Conservation (phyloP, 2,329 filamentous ascomycete species). For the Hirsutella minnesotensis region DNA sequence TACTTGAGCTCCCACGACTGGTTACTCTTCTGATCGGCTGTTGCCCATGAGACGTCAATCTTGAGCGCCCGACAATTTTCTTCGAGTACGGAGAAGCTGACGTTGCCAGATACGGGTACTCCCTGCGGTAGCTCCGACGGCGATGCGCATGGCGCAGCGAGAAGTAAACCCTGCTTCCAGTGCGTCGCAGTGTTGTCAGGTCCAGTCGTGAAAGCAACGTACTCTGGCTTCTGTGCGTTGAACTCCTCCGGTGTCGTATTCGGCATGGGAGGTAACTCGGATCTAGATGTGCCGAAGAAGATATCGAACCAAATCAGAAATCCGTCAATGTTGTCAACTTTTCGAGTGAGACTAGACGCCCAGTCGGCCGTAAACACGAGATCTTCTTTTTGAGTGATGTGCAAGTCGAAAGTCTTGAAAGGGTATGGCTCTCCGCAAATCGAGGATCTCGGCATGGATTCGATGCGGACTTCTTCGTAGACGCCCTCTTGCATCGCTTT, state of each 20-base stretch:
- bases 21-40: constrained; percentile 25
- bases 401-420: constrained; percentile 68
- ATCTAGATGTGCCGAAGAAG: constrained; percentile 62
- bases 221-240: constrained; percentile 41
- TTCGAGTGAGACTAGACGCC: constrained; percentile 44
- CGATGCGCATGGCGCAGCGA: constrained; percentile 49
- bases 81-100: constrained; percentile 58
- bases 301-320: constrained; percentile 92
- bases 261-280: constrained; percentile 35
- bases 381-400: constrained; percentile 59
- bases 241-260: constrained; percentile 51
- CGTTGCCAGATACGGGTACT: constrained; percentile 49
- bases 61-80: constrained; percentile 58
- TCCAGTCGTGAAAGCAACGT: constrained; percentile 80
- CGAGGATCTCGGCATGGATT: constrained; percentile 51
- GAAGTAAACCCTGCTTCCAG: constrained; percentile 75
- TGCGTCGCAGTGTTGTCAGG: constrained; percentile 69
- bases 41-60: constrained; percentile 52
- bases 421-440: constrained; percentile 48
- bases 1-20: constrained; percentile 42
- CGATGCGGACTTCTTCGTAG: constrained; percentile 69
- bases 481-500: constrained; percentile 75
- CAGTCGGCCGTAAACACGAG: constrained; percentile 65
- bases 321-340: constrained; percentile 65
- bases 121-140: constrained; percentile 36